phyloP scores from a whole-genome alignment of 2,329 filamentous ascomycete species.

The Leptographium radiaticola region DNA sequence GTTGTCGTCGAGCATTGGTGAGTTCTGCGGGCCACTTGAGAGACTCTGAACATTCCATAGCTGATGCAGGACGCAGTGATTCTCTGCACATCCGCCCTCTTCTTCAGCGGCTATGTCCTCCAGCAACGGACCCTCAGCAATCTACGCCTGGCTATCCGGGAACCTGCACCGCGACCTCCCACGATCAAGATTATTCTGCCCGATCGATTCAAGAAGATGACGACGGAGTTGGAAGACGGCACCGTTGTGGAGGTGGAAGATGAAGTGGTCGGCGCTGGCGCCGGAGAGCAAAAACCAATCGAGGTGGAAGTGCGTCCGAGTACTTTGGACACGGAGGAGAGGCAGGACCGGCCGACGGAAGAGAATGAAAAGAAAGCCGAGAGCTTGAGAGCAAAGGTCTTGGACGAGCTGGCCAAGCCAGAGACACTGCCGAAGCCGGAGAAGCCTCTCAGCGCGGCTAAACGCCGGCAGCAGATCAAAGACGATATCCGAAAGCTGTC shows the following conservation, averaged over 20 bases:
- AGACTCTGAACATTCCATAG: background rate
- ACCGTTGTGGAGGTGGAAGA: conserved; percentile 26
- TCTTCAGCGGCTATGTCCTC: conserved; percentile 74
- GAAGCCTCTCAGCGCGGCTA: conserved; percentile 28
- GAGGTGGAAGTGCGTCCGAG: conserved; percentile 25
- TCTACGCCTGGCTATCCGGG: conserved; percentile 57
- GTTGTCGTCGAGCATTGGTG: conserved; percentile 51
- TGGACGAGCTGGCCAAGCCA: conserved; percentile 5
- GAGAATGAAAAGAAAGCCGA: background rate
- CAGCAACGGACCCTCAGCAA: conserved; percentile 76
- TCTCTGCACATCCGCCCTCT: conserved; percentile 68
- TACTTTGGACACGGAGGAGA: background rate
- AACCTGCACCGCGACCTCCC: conserved; percentile 33
- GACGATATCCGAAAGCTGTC: conserved; percentile 12
- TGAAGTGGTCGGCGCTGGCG: conserved; percentile 14
- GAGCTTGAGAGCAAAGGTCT: background rate
- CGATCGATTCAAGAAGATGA: conserved; percentile 32
- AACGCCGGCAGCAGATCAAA: conserved; percentile 37
- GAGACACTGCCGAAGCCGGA: background rate
- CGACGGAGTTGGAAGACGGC: conserved; percentile 33
- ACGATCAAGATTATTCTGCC: conserved; percentile 37
- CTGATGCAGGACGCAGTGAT: conserved; percentile 36
- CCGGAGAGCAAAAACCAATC: conserved; percentile 12
- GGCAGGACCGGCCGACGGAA: background rate
- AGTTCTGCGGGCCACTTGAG: conserved; percentile 12